Conservation (phyloP, 352 stramenopile species). For the Globisporangium sylvaticum region DNA sequence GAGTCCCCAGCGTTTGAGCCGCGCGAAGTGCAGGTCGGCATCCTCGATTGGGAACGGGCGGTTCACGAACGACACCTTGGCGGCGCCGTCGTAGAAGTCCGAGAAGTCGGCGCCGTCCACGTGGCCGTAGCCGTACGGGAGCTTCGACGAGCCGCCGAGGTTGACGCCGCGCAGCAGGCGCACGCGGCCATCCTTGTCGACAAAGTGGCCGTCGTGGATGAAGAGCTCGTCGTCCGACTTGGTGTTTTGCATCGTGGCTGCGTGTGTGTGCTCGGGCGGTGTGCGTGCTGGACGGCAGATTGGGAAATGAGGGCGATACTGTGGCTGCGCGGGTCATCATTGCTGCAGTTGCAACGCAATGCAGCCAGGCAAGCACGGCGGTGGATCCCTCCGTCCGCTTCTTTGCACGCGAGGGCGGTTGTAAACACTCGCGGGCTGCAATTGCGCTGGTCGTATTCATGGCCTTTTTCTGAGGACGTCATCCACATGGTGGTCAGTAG, state of each 20-base stretch:
- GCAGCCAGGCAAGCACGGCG: too few relatives aligned
- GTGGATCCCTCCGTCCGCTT: not conserved
- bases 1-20: constrained; percentile 80
- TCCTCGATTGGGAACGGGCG: constrained; percentile 86
- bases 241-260: constrained; percentile 2
- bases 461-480: not conserved
- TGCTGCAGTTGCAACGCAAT: not conserved
- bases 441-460: constrained; percentile 7
- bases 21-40: constrained; percentile 68
- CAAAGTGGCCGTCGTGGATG: constrained; percentile 71
- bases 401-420: not conserved
- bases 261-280: not conserved
- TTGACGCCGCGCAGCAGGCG: constrained; percentile 85
- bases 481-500: not conserved
- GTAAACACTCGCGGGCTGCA: not conserved
- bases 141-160: constrained; percentile 85
- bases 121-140: constrained; percentile 60
- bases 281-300: not conserved
- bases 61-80: constrained; percentile 69
- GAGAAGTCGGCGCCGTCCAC: constrained; percentile 25
- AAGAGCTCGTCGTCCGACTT: constrained; percentile 20
- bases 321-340: not conserved
- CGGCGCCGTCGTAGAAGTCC: constrained; percentile 50
- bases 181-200: constrained; percentile 70
- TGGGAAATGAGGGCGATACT: not conserved